A percentile compares a stretch with the other conserved stretches of the same genome.
These are phyloP conservation scores for Clarkia xantiana DNA, from an alignment of 345 rosid species.

Conservation along the genomic window DNA sequence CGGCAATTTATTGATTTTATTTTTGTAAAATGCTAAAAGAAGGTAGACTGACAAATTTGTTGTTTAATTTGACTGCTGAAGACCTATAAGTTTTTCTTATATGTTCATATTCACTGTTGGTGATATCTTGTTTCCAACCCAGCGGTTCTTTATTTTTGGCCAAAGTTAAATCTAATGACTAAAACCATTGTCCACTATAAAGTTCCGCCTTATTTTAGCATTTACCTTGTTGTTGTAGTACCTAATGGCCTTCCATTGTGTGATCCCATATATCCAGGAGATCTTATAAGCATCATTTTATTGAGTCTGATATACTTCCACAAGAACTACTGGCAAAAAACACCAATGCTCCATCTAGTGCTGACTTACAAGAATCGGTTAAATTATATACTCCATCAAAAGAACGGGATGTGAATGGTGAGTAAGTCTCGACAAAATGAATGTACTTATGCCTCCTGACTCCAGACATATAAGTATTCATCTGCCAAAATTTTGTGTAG, in stretches of 20 bases:
- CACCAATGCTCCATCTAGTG: slow-evolving; percentile 14
- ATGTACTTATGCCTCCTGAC: slow-evolving; percentile 3
- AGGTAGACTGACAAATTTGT: no score
- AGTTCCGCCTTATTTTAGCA: neutral
- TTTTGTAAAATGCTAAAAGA: no score
- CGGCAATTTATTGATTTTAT: neutral
- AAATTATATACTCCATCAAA: slow-evolving; percentile 16
- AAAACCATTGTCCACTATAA: no score
- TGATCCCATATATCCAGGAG: slow-evolving; percentile 5
- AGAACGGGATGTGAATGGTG: slow-evolving; percentile 29
- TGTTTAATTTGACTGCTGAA: no score
- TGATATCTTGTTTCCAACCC: no score
- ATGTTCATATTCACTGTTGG: no score
- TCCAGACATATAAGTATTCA: neutral
- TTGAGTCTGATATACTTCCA: slow-evolving; percentile 13
- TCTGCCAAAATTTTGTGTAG: neutral
- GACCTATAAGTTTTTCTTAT: no score
- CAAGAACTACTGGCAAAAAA: slow-evolving; percentile 23
- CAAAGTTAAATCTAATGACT: no score
- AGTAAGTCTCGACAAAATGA: slow-evolving; percentile 17
- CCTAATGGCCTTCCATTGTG: slow-evolving; percentile 25
- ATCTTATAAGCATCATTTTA: slow-evolving; percentile 27
- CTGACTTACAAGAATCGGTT: slow-evolving; percentile 17
- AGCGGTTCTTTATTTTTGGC: no score
- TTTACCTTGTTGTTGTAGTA: slow-evolving; percentile 12